Percentiles rank a stretch among this genome's conserved stretches.
These are phyloP conservation scores for Saxophila tyrrhenica DNA, from an alignment of 495 filamentous ascomycete species.

Conservation along the genomic window DNA sequence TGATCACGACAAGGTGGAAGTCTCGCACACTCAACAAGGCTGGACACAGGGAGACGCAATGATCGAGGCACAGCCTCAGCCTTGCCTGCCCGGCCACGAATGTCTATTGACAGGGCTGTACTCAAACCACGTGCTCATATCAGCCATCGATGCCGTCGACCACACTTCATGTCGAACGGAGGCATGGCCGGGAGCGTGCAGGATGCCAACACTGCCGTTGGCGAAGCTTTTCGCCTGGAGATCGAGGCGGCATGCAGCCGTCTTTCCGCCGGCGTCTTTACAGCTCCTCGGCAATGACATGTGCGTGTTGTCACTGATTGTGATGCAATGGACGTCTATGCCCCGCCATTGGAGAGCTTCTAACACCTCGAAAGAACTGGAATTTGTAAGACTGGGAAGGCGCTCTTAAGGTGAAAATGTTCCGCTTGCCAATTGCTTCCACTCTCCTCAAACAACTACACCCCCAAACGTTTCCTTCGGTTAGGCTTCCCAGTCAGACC, in stretches of 20 bases:
- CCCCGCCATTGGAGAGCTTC: background rate
- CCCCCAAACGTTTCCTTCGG: background rate
- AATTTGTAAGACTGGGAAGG: background rate
- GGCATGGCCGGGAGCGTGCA: no score
- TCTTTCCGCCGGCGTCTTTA: background rate
- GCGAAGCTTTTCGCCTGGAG: background rate
- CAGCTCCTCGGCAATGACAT: background rate
- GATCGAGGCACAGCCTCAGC: background rate
- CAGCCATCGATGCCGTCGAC: no score
- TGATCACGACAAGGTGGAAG: no score
- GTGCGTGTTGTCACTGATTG: background rate
- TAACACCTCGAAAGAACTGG: background rate
- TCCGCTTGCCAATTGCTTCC: background rate
- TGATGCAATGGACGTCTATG: background rate
- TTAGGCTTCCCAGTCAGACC: background rate
- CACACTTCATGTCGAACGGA: no score
- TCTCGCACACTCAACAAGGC: no score
- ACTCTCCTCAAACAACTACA: constrained; percentile 1
- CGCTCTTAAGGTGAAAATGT: background rate
- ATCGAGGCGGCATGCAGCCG: background rate
- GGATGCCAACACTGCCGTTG: no score
- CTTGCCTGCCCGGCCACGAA: background rate
- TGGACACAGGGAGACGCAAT: no score
- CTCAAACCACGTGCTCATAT: no score
- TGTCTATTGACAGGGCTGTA: no score